phyloP scores from a whole-genome alignment of 2,329 filamentous ascomycete genomes.

The Aspergillus pseudoviridinutans region DNA sequence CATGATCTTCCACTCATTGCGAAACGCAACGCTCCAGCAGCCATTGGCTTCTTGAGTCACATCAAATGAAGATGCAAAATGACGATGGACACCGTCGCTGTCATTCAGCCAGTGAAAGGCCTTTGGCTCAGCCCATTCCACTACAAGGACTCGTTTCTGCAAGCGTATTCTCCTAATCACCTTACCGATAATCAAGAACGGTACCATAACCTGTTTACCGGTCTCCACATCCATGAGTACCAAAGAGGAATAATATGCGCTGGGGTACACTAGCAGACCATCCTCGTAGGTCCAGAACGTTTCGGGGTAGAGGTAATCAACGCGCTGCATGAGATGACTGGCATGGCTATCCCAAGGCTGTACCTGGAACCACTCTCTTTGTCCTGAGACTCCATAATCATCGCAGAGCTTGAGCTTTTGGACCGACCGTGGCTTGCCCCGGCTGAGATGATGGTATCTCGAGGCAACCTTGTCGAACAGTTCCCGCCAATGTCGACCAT shows the following conservation, averaged over 20 bases:
- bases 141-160: conserved; percentile 51
- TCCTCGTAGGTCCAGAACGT: conserved; percentile 56
- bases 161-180: conserved; percentile 55
- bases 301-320: conserved; percentile 35
- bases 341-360: conserved; percentile 41
- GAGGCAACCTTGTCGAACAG: conserved; percentile 50
- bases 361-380: conserved; percentile 38
- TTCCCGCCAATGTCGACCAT: conserved; percentile 13
- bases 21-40: conserved; percentile 49
- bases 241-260: conserved; percentile 29
- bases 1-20: conserved; percentile 60
- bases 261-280: conserved; percentile 54
- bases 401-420: conserved; percentile 44
- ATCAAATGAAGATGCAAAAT: conserved; percentile 59
- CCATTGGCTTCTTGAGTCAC: conserved; percentile 29
- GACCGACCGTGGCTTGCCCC: conserved; percentile 45
- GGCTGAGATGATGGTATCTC: conserved; percentile 53
- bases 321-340: conserved; percentile 28
- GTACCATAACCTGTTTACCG: conserved; percentile 42
- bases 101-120: conserved; percentile 52
- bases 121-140: conserved; percentile 60
- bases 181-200: conserved; percentile 49
- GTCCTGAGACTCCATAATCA: conserved; percentile 31
- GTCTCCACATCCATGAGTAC: conserved; percentile 51
- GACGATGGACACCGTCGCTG: conserved; percentile 50